Base-by-base conservation (phyloP, 805 yeast genomes). In the Grigorovia transvaalensis region DNA sequence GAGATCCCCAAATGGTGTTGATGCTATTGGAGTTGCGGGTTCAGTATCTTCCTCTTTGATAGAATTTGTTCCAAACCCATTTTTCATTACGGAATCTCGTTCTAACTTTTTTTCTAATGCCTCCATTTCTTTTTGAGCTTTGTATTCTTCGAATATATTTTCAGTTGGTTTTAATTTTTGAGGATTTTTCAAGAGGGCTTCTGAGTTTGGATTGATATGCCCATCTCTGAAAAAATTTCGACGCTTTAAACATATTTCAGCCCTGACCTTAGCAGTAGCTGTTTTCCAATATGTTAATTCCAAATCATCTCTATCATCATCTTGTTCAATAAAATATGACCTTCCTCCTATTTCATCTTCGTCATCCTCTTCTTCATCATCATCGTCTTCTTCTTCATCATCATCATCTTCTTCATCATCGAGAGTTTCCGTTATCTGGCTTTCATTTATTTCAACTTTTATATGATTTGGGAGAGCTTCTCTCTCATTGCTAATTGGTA, bases 231-330 rank as follows among this genome's bases (percentile, higher is more conserved):
- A 89, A 47, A 88, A 68, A 2, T 75, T 78, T 0, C 86, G 75
- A 57, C 98, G 76, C 52, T 77, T 75, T 27, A 80, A 68, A 61
- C 96, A 83, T 54, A 86, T 77, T 50, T 84, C 82, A 15, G 91
- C 88, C 52, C 96, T 71, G 0, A 85, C 77, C 54, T 84, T 84
- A 0, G 96, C 85, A 0, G 93, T 88, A 43, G 83, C 68, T n/a
- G 79, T 78, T 58, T 85, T 84, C 97, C 97, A 90, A 0, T 87
- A 80, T 50, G 84, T 84, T 46, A 82, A 69, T 59, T 89, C 96
- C 40, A 85, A 75, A 61, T 87, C 96, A 51, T 78, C 78, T 45
- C 63, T 70, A 51, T 81, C 86, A 48, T 80, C 84, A 50, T 80
- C 85, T 27, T 76, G 76, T 18, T 74, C 77, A 27, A 73, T 71